Evolutionary conservation across 352 stramenopile species (phyloP), one percentile per base, ranked within the genome.

Genomic region (Pythium rhizo-oryzae): DNA sequence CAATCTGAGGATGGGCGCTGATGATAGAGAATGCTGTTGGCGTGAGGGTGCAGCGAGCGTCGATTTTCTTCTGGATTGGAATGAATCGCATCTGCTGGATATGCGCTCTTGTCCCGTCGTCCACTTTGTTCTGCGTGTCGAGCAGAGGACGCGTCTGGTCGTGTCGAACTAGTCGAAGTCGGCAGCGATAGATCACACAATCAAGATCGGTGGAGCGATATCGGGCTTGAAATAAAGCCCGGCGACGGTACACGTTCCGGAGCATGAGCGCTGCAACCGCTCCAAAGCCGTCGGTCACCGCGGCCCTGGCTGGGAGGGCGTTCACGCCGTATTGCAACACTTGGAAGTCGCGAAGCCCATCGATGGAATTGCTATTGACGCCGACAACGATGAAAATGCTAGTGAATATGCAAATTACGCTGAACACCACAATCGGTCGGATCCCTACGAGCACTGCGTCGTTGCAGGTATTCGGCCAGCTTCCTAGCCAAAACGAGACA

Each of bases 381-480:
- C 50, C 46, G 16, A 57, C 6, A 2, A 56, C 52, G 13, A 67
- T 46, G 25, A 60, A 58, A 25, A 60, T 25, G 19, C 37, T 37
- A 33, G 50, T 16, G 33, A 59, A 23, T 33, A 64, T 60, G 57
- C 46, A 53, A 33, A 64, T 47, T 18, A 39, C 21, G 39, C 47
- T 70, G 15, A 70, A 28, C n/a, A 63, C 33, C 8, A 47, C 39
- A 18, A 69, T 21, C 21, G 18, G 55, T 19, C 62, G 62, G 23
- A 69, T 59, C 21, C 43, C 41, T 25, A 28, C 30, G 9, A 71
- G 19, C 18, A 35, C 47, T 15, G 65, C 59, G 21, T 71, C 65
- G 43, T 61, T 53, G 7, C 63, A 54, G 24, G 66, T 37, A 43
- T 56, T 67, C n/a, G 56, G 50, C 51, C 56, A 59, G n/a, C 50